Percentiles rank a stretch among this genome's conserved stretches.
Conservation (phyloP, 2,329 filamentous ascomycete genomes). For the Colletotrichum chrysophilum region DNA sequence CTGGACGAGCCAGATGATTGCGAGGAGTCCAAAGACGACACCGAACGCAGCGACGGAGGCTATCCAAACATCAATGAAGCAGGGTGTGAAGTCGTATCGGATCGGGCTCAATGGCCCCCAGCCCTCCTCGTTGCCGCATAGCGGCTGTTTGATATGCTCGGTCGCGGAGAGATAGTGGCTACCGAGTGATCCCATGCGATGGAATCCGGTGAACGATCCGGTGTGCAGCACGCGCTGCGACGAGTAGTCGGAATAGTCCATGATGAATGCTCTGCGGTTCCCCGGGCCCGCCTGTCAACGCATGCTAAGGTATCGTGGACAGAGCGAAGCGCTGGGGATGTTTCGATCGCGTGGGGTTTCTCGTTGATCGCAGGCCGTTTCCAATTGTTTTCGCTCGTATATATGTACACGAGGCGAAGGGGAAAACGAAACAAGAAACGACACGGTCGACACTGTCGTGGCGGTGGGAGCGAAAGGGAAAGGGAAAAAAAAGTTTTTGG, state of each 20-base stretch:
- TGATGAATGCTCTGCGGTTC: slow-evolving; percentile 12
- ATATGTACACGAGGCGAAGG: background rate
- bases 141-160: slow-evolving; percentile 63
- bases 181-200: slow-evolving; percentile 55
- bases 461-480: background rate
- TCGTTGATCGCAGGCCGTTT: background rate
- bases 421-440: background rate
- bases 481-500: background rate
- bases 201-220: slow-evolving; percentile 67
- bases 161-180: slow-evolving; percentile 65
- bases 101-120: slow-evolving; percentile 92
- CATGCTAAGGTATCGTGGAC: slow-evolving; percentile 8
- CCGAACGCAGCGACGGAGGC: slow-evolving; percentile 80
- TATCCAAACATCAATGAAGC: slow-evolving; percentile 94
- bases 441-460: background rate
- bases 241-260: slow-evolving; percentile 20
- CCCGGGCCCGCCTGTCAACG: slow-evolving; percentile 16
- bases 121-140: slow-evolving; percentile 90
- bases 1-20: slow-evolving; percentile 79
- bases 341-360: background rate
- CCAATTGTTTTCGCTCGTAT: background rate
- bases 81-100: slow-evolving; percentile 94
- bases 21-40: slow-evolving; percentile 75
- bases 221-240: slow-evolving; percentile 59
- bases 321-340: background rate